A percentile compares a stretch with the other conserved stretches of the same genome.
phyloP scores from a whole-genome alignment of 768 basidiomycete genomes.

The Heimioporus sp. region DNA sequence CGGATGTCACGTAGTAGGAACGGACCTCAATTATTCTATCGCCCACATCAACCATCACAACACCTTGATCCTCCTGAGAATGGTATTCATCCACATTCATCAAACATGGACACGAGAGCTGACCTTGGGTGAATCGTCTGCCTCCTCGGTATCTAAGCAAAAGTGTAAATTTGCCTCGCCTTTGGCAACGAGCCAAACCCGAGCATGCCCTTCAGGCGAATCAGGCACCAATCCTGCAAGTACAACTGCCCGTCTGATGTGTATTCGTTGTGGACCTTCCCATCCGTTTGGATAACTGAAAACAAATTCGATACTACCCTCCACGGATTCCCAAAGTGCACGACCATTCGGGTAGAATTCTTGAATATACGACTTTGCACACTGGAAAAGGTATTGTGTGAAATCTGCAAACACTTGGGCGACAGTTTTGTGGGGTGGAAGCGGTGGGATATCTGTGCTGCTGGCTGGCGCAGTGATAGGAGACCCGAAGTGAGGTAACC shows the following conservation, averaged over 20 bases:
- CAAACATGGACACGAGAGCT: not conserved
- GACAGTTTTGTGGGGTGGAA: conserved; percentile 43
- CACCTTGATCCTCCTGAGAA: conserved; percentile 41
- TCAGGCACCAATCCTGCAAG: conserved; percentile 40
- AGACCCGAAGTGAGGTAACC: no score
- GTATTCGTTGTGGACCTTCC: conserved; percentile 43
- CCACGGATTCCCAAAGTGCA: conserved; percentile 41
- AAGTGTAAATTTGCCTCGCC: conserved; percentile 55
- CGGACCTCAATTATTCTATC: conserved; percentile 63
- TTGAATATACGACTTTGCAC: conserved; percentile 42
- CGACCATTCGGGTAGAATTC: conserved; percentile 43
- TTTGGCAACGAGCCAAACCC: conserved; percentile 47
- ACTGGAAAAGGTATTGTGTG: conserved; percentile 43
- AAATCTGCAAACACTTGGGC: conserved; percentile 50
- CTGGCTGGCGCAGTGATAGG: no score
- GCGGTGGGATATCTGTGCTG: conserved; percentile 36
- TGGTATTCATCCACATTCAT: not conserved
- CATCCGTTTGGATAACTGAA: conserved; percentile 49
- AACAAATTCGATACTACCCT: conserved; percentile 42
- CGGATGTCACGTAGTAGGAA: conserved; percentile 44
- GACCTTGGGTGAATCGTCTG: conserved; percentile 27
- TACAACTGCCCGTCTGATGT: conserved; percentile 44
- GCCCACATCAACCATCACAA: conserved; percentile 60
- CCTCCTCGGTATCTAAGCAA: conserved; percentile 39
- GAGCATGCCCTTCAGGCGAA: conserved; percentile 33